Percentiles rank a stretch among this genome's conserved stretches.
Conservation (phyloP, 75 land plant genomes). For the Picea sitchensis region DNA sequence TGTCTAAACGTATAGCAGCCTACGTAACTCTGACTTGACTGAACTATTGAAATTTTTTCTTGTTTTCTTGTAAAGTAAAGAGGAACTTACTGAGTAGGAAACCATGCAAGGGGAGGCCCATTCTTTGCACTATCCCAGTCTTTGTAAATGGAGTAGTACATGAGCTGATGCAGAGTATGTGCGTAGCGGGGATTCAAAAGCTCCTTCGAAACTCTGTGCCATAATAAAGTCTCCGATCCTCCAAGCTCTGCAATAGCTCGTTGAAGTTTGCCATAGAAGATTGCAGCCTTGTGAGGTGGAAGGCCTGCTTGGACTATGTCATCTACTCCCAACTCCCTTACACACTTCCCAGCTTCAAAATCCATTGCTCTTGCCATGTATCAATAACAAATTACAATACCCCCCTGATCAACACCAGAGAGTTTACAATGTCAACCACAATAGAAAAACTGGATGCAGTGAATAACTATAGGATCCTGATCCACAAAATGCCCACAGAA, state of each 20-base stretch:
- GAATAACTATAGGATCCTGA: too few relatives aligned
- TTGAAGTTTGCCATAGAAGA: conserved; percentile 26
- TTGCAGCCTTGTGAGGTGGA: conserved; percentile 22
- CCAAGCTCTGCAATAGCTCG: conserved; percentile 18
- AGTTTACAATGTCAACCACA: too few relatives aligned
- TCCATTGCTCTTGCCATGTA: too few relatives aligned
- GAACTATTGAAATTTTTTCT: too few relatives aligned
- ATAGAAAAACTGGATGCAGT: too few relatives aligned
- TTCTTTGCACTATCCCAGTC: conserved; percentile 48
- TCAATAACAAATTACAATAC: too few relatives aligned
- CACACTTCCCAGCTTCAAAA: conserved; percentile 28
- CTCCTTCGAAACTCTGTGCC: conserved; percentile 39
- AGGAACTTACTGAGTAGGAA: conserved; percentile 70
- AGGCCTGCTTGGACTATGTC: conserved; percentile 47
- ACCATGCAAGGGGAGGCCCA: conserved; percentile 90
- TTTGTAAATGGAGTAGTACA: conserved; percentile 77
- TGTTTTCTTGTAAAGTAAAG: too few relatives aligned
- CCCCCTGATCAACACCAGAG: too few relatives aligned
- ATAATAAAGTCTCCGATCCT: conserved; percentile 33
- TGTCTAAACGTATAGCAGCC: too few relatives aligned
- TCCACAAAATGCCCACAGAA: too few relatives aligned
- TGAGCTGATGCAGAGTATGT: conserved; percentile 75
- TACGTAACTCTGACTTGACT: too few relatives aligned
- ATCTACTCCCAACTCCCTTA: conserved; percentile 25
- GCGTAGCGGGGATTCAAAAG: conserved; percentile 68